Evolutionary conservation across 2,329 filamentous ascomycete species (phyloP), one percentile per base, ranked within the genome.

Genomic region (Bipolaris cookei): DNA sequence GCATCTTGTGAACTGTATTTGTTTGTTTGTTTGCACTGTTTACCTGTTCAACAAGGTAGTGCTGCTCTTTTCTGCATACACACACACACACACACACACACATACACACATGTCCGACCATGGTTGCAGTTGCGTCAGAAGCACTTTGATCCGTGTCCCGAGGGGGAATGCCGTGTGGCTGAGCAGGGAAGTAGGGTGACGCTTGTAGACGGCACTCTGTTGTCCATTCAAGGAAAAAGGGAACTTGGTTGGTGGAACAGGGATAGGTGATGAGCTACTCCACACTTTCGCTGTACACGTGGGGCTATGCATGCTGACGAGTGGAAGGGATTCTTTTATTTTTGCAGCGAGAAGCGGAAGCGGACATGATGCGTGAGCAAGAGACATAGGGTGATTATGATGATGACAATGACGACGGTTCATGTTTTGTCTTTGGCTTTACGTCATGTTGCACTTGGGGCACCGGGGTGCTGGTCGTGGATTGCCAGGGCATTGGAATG

Each of bases 381-480:
- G 18, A 3, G 20, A 25, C 16, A 38, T 30, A 35, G 10, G 14
- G 28, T 45, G 38, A 39, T 30, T 28, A 23, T 10, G 28, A 13
- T 13, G 10, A 34, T 45, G 43, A 20, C 43, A 23, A 42, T 14
- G 39, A 42, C 39, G 39, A 30, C 10, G 28, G 28, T 28, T 28
- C 25, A 28, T 28, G 38, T 18, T 25, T 18, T 6, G 6, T 20
- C 25, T 20, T n/a, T 38, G 16, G 23, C 18, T 32, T 16, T 45
- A 45, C 53, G 47, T 55, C 53, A 55, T 30, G 28, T 20, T 28
- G 53, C 32, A 44, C 41, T 14, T 25, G 16, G 8, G 16, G 6
- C 35, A 41, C 38, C 20, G 38, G 38, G 38, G 16, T 41, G 38
- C 18, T 41, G 38, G 20, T 41, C 25, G 25, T 2, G 25, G 38